phyloP scores from a whole-genome alignment of 768 basidiomycete species.

The Russula sp. region DNA sequence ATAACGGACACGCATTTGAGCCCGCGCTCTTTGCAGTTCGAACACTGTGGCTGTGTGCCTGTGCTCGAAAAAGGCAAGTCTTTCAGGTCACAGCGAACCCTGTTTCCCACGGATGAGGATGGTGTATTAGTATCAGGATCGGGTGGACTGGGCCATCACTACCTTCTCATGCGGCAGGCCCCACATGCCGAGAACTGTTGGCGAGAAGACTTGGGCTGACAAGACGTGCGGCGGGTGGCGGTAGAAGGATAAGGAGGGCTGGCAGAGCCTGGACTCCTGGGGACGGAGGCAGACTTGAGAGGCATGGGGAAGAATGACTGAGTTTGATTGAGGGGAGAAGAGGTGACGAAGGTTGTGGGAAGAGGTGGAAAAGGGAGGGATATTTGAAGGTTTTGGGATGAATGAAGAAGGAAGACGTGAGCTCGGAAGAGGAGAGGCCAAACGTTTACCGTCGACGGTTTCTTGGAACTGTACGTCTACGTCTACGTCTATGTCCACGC shows the following conservation, averaged over 20 bases:
- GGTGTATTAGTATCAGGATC: neutral
- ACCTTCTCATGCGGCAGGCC: conserved; percentile 87
- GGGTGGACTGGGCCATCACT: neutral
- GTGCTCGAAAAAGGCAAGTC: conserved; percentile 54
- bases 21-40: conserved; percentile 84
- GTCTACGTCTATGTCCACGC: conserved; percentile 4
- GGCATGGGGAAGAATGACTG: conserved; percentile 10
- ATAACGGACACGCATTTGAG: conserved; percentile 88
- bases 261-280: conserved; percentile 24
- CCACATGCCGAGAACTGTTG: conserved; percentile 93
- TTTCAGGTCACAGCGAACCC: conserved; percentile 91
- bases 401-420: conserved; percentile 16
- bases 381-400: conserved; percentile 20
- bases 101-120: conserved; percentile 27
- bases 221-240: conserved; percentile 25
- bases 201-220: conserved; percentile 64
- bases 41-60: conserved; percentile 49
- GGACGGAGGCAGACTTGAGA: conserved; percentile 25
- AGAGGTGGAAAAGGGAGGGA: conserved; percentile 20
- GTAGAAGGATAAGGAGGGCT: conserved; percentile 32
- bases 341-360: conserved; percentile 18
- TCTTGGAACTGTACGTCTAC: conserved; percentile 19
- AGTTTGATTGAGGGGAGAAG: conserved; percentile 7
- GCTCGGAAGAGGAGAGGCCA: conserved; percentile 16
- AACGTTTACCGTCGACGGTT: conserved; percentile 20